Base-by-base conservation (phyloP, 2,329 filamentous ascomycete species). In the Endothia cerciana region DNA sequence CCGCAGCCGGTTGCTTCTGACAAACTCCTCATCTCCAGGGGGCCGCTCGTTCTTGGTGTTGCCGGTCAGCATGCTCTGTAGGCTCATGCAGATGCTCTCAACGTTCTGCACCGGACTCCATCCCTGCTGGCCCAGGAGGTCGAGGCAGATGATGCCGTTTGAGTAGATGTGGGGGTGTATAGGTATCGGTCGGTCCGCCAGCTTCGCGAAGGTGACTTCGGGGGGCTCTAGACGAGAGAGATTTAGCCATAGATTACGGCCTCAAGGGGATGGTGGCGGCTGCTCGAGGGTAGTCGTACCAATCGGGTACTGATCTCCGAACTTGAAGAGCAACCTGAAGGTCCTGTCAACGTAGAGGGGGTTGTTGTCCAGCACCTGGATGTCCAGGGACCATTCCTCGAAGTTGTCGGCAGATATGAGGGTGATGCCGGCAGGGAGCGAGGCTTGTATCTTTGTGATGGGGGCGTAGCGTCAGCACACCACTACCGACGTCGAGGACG, bases 71-170 rank as follows among this genome's bases (percentile, higher is more conserved):
- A 99, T 99, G 81, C 93, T 97, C 80, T 99, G 95, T 63, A 99
- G 86, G 77, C 93, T 97, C 87, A 99, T 95, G 81, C 93, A 97
- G 33, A 99, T 89, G 74, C 91, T 97, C 81, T 98, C 94, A 10
- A 97, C 95, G 66, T 94, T 97, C 76, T 99, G 95, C 0, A 99
- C 94, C 0, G 95, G 95, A 58, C 91, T 95, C 95, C 95, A 99
- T 65, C 95, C 95, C 69, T 93, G 89, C 11, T 86, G 83, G 62
- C 93, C 93, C 10, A 99, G 88, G 1, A 99, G 86, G 73, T 99
- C 95, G 59, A 99, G 90, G 74, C 95, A 99, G 75, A 99, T 99
- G 77, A 98, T 97, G 72, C 95, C 95, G 78, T 99, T 99, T 72
- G 91, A 95, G 82, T 99, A 99, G 78, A 99, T 92, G 80, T 99